Conservation (phyloP, 1,139 yeast genomes). For the Pichia sp. region DNA sequence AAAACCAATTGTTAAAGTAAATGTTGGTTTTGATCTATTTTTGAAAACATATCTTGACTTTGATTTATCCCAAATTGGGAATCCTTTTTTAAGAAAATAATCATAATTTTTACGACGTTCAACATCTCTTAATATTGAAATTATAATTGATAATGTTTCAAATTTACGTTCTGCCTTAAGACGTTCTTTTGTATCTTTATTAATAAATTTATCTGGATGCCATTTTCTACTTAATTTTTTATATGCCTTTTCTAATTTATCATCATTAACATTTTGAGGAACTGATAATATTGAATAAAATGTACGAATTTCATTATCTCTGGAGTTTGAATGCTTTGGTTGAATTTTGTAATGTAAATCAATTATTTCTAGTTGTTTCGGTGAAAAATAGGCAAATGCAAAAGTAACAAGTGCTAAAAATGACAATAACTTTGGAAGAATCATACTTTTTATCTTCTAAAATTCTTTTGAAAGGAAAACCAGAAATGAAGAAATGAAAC, state of each 20-base stretch:
- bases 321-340: slow-evolving; percentile 8
- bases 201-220: slow-evolving; percentile 74
- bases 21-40: slow-evolving; percentile 14
- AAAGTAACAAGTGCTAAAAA: slow-evolving; percentile 4
- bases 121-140: slow-evolving; percentile 57
- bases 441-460: not conserved
- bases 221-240: slow-evolving; percentile 61
- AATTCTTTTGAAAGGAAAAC: too few species aligned
- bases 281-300: slow-evolving; percentile 15
- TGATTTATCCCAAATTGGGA: slow-evolving; percentile 49
- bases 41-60: slow-evolving; percentile 13
- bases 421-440: not conserved
- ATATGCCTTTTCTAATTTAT: slow-evolving; percentile 67
- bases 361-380: slow-evolving; percentile 14
- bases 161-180: slow-evolving; percentile 49
- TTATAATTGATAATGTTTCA: slow-evolving; percentile 68
- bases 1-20: slow-evolving; percentile 7
- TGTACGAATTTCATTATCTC: slow-evolving; percentile 6
- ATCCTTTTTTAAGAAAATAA: slow-evolving; percentile 75
- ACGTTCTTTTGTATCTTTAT: slow-evolving; percentile 34
- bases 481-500: too few species aligned
- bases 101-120: slow-evolving; percentile 72
- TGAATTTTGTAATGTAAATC: slow-evolving; percentile 17
- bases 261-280: slow-evolving; percentile 5
- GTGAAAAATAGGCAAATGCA: slow-evolving; percentile 14